These are phyloP conservation scores for Rickenella mellea DNA, from an alignment of 768 basidiomycete genomes.

Conservation along the genomic window DNA sequence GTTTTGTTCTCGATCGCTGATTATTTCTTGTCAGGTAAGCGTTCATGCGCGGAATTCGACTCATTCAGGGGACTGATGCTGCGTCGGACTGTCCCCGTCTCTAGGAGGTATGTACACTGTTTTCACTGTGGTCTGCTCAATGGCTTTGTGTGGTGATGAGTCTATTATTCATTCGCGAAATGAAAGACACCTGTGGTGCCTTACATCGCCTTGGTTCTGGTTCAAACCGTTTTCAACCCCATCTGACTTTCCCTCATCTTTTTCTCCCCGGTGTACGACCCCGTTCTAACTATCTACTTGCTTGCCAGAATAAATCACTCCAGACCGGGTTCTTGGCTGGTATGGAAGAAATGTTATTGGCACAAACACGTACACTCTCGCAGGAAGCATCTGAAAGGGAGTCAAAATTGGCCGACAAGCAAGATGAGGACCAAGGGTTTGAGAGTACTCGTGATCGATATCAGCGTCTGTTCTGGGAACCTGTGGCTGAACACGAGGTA, in stretches of 20 bases:
- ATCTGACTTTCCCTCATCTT: slow-evolving; percentile 41
- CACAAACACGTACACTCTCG: slow-evolving; percentile 18
- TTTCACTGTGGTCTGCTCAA: no score
- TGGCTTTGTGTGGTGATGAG: slow-evolving; percentile 33
- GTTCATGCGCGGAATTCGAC: no score
- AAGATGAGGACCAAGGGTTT: slow-evolving; percentile 47
- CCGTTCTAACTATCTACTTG: slow-evolving; percentile 2
- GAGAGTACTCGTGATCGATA: slow-evolving; percentile 53
- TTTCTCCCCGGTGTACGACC: neutral
- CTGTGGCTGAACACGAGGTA: slow-evolving; percentile 62
- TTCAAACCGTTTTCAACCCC: slow-evolving; percentile 61
- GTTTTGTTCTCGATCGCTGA: no score
- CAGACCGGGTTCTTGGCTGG: slow-evolving; percentile 74
- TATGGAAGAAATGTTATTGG: slow-evolving; percentile 74
- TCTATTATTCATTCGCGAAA: slow-evolving; percentile 59
- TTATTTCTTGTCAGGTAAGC: no score
- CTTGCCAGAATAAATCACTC: slow-evolving; percentile 47
- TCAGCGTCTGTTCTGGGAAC: slow-evolving; percentile 73
- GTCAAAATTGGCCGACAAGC: slow-evolving; percentile 49
- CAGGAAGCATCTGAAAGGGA: slow-evolving; percentile 22
- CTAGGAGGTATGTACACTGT: no score
- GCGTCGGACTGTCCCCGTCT: no score
- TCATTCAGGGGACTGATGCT: no score
- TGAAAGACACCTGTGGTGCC: slow-evolving; percentile 48
- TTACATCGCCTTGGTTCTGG: no score